phyloP scores from a whole-genome alignment of 2,329 filamentous ascomycete genomes.

The Didymella pinodella region DNA sequence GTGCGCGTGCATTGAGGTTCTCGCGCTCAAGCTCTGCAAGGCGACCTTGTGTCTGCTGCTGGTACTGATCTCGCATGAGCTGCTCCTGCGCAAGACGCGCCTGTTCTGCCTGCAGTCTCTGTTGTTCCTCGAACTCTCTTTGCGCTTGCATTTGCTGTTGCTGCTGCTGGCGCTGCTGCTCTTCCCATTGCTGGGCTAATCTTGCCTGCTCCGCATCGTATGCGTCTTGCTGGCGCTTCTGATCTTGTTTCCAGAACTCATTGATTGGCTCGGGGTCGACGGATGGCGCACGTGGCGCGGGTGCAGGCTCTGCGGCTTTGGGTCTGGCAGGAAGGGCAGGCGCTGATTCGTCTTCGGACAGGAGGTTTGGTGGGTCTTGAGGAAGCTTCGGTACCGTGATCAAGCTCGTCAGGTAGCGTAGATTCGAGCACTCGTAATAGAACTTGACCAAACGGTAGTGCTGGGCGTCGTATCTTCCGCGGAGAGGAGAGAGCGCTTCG shows the following conservation, averaged over 20 bases:
- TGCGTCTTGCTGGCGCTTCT: conserved; percentile 88
- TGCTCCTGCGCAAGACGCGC: conserved; percentile 91
- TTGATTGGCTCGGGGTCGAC: conserved; percentile 94
- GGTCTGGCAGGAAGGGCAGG: conserved; percentile 84
- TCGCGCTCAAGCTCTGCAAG: conserved; percentile 94
- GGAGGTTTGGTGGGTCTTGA: conserved; percentile 88
- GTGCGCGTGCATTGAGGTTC: conserved; percentile 90
- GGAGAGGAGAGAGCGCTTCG: conserved; percentile 87
- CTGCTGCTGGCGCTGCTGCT: conserved; percentile 81
- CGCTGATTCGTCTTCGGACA: conserved; percentile 80
- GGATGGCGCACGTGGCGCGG: conserved; percentile 70
- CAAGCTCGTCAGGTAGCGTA: conserved; percentile 93
- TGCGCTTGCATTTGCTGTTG: conserved; percentile 85
- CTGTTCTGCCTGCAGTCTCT: conserved; percentile 85
- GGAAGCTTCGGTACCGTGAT: conserved; percentile 97
- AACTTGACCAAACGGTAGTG: conserved; percentile 97
- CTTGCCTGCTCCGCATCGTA: conserved; percentile 94
- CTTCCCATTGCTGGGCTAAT: conserved; percentile 84
- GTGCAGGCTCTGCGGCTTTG: conserved; percentile 67
- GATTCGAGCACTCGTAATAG: conserved; percentile 98
- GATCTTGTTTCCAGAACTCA: conserved; percentile 96
- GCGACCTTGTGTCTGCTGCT: conserved; percentile 94
- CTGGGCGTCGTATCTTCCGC: conserved; percentile 90
- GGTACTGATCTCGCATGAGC: conserved; percentile 83
- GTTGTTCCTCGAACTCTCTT: conserved; percentile 95